Evolutionary conservation across 495 filamentous ascomycete species (phyloP).

Genomic region (Amorphotheca resinae): DNA sequence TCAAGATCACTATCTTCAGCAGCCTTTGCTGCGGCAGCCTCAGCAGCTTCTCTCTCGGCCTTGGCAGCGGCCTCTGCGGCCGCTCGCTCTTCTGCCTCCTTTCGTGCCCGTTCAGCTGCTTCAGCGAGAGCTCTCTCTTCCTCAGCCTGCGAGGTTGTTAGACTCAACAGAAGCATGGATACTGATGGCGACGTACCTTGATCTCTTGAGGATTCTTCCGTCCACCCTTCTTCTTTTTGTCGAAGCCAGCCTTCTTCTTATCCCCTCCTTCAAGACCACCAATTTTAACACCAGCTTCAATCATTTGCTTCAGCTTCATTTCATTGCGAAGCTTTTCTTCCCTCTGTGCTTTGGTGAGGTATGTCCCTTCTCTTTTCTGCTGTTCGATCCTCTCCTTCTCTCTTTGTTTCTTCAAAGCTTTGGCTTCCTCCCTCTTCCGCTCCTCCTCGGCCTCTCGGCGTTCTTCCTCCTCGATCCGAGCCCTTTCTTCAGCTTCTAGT

Average conservation of each 20-base stretch:
- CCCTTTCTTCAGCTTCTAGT: conserved; percentile 58
- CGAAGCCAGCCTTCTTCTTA: conserved; percentile 58
- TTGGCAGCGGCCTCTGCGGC: conserved; percentile 48
- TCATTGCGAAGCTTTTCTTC: conserved; percentile 76
- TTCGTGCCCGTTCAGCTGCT: conserved; percentile 52
- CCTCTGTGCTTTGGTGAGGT: conserved; percentile 85
- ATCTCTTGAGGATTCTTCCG: conserved; percentile 59
- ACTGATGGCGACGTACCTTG: conserved; percentile 13
- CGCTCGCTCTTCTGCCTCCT: conserved; percentile 53
- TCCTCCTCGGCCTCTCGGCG: conserved; percentile 59
- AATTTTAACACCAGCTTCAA: conserved; percentile 73
- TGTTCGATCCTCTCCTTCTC: conserved; percentile 94
- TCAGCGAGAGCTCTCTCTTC: conserved; percentile 58
- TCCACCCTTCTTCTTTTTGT: conserved; percentile 57
- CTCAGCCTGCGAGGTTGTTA: conserved; percentile 38
- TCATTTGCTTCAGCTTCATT: conserved; percentile 85
- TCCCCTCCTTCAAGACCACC: conserved; percentile 52
- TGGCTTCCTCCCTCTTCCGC: conserved; percentile 58
- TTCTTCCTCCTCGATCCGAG: conserved; percentile 57
- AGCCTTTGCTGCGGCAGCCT: conserved; percentile 42
- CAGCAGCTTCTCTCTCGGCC: conserved; percentile 42
- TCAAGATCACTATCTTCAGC: conserved; percentile 50
- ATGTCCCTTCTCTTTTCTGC: conserved; percentile 89
- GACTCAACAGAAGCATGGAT: background rate
- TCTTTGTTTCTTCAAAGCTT: conserved; percentile 78